A percentile compares a stretch with the other conserved stretches of the same genome.
phyloP scores from a whole-genome alignment of 768 basidiomycete species.

The Clathrus columnatus region DNA sequence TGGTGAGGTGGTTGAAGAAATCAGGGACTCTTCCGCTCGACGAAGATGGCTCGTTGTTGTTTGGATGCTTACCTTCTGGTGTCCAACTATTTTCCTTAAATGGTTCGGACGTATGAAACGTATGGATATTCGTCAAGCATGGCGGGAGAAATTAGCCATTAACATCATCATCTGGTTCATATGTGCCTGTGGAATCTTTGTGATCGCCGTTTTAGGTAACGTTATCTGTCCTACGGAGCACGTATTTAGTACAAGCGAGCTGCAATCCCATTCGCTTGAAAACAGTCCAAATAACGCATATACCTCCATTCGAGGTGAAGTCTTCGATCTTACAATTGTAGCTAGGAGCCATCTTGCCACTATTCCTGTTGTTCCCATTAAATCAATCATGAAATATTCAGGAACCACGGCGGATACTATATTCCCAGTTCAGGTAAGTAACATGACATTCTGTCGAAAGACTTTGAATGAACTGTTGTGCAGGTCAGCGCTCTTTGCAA shows the following conservation, averaged over 20 bases:
- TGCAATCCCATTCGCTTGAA: constrained; percentile 58
- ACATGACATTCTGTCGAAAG: not conserved
- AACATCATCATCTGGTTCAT: constrained; percentile 95
- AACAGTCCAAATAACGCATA: constrained; percentile 67
- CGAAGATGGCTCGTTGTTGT: constrained; percentile 82
- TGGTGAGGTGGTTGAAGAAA: constrained; percentile 78
- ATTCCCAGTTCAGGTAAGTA: constrained; percentile 86
- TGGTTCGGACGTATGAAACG: constrained; percentile 90
- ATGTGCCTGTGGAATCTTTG: constrained; percentile 82
- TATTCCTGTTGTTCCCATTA: constrained; percentile 65
- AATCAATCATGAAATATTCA: constrained; percentile 75
- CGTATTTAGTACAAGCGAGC: constrained; percentile 73
- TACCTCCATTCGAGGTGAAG: constrained; percentile 84
- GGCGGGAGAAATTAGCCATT: constrained; percentile 93
- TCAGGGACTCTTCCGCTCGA: constrained; percentile 75
- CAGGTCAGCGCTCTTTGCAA: constrained; percentile 91
- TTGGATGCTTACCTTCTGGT: constrained; percentile 89
- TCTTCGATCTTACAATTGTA: constrained; percentile 75
- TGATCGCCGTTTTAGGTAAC: constrained; percentile 79
- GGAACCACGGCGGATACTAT: constrained; percentile 63
- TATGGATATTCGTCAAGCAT: constrained; percentile 86
- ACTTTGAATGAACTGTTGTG: not conserved
- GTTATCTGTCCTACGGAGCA: constrained; percentile 94
- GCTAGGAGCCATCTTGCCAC: constrained; percentile 57
- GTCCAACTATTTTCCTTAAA: constrained; percentile 61